These are phyloP conservation scores for Odontarrhena argentea DNA, from an alignment of 345 rosid genomes.

Conservation along the genomic window DNA sequence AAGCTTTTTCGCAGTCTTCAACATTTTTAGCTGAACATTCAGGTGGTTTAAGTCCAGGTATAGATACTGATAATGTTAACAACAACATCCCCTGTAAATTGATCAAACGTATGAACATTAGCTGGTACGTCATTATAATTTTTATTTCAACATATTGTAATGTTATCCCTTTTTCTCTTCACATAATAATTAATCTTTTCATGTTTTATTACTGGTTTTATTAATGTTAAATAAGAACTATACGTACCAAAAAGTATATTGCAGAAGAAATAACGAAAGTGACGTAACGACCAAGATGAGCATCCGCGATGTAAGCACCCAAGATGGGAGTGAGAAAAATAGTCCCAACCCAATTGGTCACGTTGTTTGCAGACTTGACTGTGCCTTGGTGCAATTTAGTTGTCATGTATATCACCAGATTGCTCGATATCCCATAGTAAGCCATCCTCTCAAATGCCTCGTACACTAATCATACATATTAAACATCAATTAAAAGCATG, in stretches of 20 bases:
- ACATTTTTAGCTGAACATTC: slow-evolving; percentile 41
- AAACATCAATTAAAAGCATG: background rate
- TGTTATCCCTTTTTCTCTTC: too few species aligned
- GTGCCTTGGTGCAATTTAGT: slow-evolving; percentile 80
- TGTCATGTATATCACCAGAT: slow-evolving; percentile 73
- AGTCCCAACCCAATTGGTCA: slow-evolving; percentile 95
- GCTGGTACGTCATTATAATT: too few species aligned
- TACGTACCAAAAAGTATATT: slow-evolving; percentile 63
- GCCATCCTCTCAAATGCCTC: slow-evolving; percentile 93
- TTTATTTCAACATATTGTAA: too few species aligned
- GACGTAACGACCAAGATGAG: slow-evolving; percentile 85
- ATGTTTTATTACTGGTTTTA: background rate
- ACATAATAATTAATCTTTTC: too few species aligned
- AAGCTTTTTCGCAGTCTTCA: slow-evolving; percentile 56
- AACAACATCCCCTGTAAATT: slow-evolving; percentile 65
- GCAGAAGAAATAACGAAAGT: slow-evolving; percentile 58
- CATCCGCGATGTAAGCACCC: slow-evolving; percentile 90
- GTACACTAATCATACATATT: slow-evolving; percentile 42
- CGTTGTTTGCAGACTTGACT: slow-evolving; percentile 80
- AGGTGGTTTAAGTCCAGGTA: slow-evolving; percentile 65
- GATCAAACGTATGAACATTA: background rate
- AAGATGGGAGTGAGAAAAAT: slow-evolving; percentile 76
- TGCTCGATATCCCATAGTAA: slow-evolving; percentile 80
- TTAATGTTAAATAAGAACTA: background rate
- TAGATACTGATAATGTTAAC: slow-evolving; percentile 67